phyloP scores from a whole-genome alignment of 23 red algal species.

The Gracilaria gracilis region DNA sequence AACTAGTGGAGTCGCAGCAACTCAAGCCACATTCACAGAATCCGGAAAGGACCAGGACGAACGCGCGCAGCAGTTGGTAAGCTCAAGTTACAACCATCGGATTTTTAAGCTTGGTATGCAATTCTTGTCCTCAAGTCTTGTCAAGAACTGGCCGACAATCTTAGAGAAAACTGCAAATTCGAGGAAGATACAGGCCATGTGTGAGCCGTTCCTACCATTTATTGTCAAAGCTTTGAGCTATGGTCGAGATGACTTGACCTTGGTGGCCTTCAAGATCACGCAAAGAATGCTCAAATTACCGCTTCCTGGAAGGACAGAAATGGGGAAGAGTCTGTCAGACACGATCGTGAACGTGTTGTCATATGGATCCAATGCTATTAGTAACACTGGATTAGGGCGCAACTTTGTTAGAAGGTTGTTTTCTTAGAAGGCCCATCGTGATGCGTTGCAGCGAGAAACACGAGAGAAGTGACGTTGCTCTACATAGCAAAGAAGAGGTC shows the following conservation, averaged over 20 bases:
- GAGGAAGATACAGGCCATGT: slow-evolving; percentile 33
- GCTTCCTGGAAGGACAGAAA: neutral
- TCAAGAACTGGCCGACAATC: slow-evolving; percentile 26
- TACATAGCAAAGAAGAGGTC: no score
- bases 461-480: no score
- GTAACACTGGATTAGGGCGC: slow-evolving; percentile 22
- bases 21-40: neutral
- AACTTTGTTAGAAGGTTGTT: no score
- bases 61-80: neutral
- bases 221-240: slow-evolving; percentile 13
- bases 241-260: slow-evolving; percentile 42
- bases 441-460: no score
- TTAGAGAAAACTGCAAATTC: neutral
- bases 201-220: slow-evolving; percentile 50
- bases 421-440: no score
- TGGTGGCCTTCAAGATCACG: slow-evolving; percentile 31
- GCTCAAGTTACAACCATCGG: slow-evolving; percentile 1
- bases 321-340: slow-evolving; percentile 44
- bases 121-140: slow-evolving; percentile 20
- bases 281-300: slow-evolving; percentile 61
- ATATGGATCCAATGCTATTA: slow-evolving; percentile 24
- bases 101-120: slow-evolving; percentile 40
- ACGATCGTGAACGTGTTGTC: slow-evolving; percentile 63
- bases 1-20: neutral
- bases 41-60: neutral